phyloP scores from a whole-genome alignment of 106 monocot species.

The Hemerocallis citrina region DNA sequence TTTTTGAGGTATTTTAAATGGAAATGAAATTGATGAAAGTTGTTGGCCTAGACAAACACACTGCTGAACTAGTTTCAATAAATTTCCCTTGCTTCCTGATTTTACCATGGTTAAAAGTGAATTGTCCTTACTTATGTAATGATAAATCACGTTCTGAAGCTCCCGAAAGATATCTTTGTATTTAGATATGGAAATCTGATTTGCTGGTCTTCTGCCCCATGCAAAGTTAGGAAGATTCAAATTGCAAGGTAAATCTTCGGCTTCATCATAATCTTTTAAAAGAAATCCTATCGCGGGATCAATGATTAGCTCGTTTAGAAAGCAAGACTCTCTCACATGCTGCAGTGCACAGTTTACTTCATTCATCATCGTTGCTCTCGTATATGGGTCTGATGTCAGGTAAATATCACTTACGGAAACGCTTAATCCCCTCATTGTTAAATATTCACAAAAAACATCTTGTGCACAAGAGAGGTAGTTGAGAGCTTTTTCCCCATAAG shows the following conservation, averaged over 20 bases:
- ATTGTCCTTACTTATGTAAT: constrained; percentile 49
- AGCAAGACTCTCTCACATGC: constrained; percentile 47
- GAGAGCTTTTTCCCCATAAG: constrained; percentile 46
- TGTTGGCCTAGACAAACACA: constrained; percentile 75
- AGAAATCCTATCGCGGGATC: constrained; percentile 23
- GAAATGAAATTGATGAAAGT: constrained; percentile 24
- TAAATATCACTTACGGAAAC: constrained; percentile 79
- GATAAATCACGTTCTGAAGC: constrained; percentile 32
- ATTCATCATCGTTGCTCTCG: constrained; percentile 49
- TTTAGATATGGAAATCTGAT: constrained; percentile 33
- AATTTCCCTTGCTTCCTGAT: constrained; percentile 78
- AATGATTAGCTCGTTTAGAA: constrained; percentile 26
- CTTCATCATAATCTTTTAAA: constrained; percentile 18
- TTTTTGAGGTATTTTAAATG: constrained; percentile 28
- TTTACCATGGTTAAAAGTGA: constrained; percentile 75
- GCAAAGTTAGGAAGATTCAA: constrained; percentile 6
- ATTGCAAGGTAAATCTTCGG: constrained; percentile 10
- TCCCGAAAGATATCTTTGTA: constrained; percentile 66
- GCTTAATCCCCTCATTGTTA: constrained; percentile 66
- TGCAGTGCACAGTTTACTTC: constrained; percentile 53
- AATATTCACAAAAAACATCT: constrained; percentile 72
- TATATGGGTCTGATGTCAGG: constrained; percentile 42
- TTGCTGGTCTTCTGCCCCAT: constrained; percentile 8
- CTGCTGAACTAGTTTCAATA: constrained; percentile 72
- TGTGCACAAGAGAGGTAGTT: constrained; percentile 51